phyloP scores from a whole-genome alignment of 495 filamentous ascomycete genomes.

The Penicillium angulare region DNA sequence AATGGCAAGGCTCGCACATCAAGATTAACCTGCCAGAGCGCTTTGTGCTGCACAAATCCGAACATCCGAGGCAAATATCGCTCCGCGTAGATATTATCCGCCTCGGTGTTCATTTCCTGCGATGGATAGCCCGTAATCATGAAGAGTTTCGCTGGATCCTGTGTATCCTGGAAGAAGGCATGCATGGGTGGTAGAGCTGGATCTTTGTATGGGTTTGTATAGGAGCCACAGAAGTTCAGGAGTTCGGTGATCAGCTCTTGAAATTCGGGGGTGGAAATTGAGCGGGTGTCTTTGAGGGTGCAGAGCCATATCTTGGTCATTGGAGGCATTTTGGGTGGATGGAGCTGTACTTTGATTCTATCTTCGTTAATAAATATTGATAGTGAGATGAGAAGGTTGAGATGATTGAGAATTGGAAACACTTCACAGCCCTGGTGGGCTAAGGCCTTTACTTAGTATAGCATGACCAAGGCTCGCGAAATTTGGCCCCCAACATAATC shows the following conservation, averaged over 20 bases:
- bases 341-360: no score
- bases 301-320: slow-evolving; percentile 17
- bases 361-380: no score
- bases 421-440: no score
- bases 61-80: slow-evolving; percentile 7
- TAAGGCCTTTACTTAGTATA: no score
- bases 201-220: slow-evolving; percentile 5
- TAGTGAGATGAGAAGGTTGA: no score
- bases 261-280: slow-evolving; percentile 1
- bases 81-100: slow-evolving; percentile 8
- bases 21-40: slow-evolving; percentile 6
- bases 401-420: no score
- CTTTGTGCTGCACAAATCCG: slow-evolving; percentile 7
- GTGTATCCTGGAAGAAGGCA: slow-evolving; percentile 7
- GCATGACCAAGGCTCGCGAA: no score
- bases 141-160: slow-evolving; percentile 2
- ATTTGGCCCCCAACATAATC: no score
- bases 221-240: slow-evolving; percentile 4
- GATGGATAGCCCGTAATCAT: slow-evolving; percentile 17
- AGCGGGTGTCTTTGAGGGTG: slow-evolving; percentile 4
- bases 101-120: slow-evolving; percentile 11
- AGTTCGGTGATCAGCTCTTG: slow-evolving; percentile 1
- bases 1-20: slow-evolving; percentile 3
- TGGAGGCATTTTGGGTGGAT: slow-evolving; percentile 2
- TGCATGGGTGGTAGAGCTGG: slow-evolving; percentile 5